A percentile compares a stretch with the other conserved stretches of the same genome.
Evolutionary conservation across 2,329 filamentous ascomycete genomes (phyloP).

Genomic region (Calonectria pseudoturangicola): DNA sequence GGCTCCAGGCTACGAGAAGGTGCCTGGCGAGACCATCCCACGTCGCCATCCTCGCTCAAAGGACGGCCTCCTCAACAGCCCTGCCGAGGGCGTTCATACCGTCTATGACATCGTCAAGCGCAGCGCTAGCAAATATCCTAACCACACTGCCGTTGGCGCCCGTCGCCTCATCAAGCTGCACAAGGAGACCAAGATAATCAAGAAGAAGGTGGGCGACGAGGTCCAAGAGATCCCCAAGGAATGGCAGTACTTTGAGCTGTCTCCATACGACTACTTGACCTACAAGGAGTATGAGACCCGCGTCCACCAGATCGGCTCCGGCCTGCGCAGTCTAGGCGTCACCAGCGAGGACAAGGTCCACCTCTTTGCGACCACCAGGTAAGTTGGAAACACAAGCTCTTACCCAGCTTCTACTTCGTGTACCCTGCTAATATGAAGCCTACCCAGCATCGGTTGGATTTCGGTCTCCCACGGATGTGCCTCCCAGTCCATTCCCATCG

Average conservation of each 20-base stretch:
- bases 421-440: constrained; percentile 11
- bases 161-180: constrained; percentile 86
- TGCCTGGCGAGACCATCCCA: constrained; percentile 89
- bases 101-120: constrained; percentile 86
- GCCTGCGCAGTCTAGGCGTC: constrained; percentile 84
- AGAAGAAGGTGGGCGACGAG: constrained; percentile 90
- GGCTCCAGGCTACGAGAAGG: constrained; percentile 78
- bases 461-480: constrained; percentile 84
- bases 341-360: constrained; percentile 81
- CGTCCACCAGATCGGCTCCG: constrained; percentile 81
- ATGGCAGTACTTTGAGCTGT: constrained; percentile 93
- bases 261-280: constrained; percentile 83
- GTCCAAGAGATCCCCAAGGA: constrained; percentile 89
- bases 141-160: constrained; percentile 80
- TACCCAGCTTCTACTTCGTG: not conserved
- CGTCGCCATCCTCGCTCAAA: constrained; percentile 83
- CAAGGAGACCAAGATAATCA: constrained; percentile 90
- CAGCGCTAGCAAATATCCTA: constrained; percentile 77
- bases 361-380: constrained; percentile 90
- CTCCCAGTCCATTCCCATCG: constrained; percentile 92
- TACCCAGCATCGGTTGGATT: constrained; percentile 84
- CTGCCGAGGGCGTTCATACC: constrained; percentile 82
- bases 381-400: constrained; percentile 51
- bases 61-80: constrained; percentile 79
- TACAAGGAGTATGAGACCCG: constrained; percentile 87